Percentiles rank a stretch among this genome's conserved stretches.
phyloP scores from a whole-genome alignment of 805 yeast genomes.

The Candida schatavii region DNA sequence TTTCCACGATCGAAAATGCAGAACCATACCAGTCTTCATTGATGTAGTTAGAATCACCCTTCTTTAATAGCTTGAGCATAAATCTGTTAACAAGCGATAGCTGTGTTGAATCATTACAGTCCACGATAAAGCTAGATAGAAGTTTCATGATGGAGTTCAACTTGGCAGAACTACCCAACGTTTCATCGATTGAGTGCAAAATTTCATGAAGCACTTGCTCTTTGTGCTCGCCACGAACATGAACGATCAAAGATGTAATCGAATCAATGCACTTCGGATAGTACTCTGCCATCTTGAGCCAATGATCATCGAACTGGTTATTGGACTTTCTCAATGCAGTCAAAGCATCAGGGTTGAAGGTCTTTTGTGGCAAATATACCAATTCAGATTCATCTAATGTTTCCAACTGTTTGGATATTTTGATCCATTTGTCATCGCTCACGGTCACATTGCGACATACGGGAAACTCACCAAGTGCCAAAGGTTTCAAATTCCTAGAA shows the following conservation, averaged over 20 bases:
- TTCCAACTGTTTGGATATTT: not conserved
- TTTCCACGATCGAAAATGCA: conserved; percentile 54
- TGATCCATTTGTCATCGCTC: conserved; percentile 12
- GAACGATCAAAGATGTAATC: conserved; percentile 11
- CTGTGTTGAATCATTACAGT: not conserved
- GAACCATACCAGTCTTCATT: conserved; percentile 58
- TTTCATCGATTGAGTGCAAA: not conserved
- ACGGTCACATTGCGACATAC: conserved; percentile 19
- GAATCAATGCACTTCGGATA: conserved; percentile 19
- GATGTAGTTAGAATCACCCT: conserved; percentile 12
- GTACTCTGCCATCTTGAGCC: not conserved
- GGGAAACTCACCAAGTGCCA: conserved; percentile 11
- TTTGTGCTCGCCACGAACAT: conserved; percentile 1
- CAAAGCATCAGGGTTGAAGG: not conserved
- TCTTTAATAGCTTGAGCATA: not conserved
- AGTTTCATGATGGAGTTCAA: conserved; percentile 6
- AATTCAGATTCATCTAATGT: not conserved
- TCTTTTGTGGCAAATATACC: not conserved
- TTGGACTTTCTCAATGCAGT: not conserved
- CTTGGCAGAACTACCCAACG: not conserved
- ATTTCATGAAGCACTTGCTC: not conserved
- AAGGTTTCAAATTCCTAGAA: conserved; percentile 13
- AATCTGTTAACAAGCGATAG: not conserved
- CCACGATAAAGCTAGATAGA: not conserved
- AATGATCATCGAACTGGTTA: not conserved